phyloP scores from a whole-genome alignment of 208 protist genomes.

The Acanthamoeba lenticulata region DNA sequence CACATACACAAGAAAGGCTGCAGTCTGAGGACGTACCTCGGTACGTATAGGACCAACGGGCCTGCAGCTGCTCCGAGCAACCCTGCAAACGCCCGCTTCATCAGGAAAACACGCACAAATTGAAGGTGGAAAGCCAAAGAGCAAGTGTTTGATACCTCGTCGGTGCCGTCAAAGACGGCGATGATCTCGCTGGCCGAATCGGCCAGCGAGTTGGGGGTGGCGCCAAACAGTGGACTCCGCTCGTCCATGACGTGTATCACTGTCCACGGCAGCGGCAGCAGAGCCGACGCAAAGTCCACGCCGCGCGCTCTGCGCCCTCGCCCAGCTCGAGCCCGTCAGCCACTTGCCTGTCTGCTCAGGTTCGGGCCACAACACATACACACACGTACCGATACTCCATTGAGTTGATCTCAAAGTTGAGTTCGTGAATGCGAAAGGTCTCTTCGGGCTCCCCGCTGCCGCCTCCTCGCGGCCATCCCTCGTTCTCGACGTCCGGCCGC shows the following conservation, averaged over 20 bases:
- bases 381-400: not conserved
- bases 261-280: conserved; percentile 47
- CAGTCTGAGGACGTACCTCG: not conserved
- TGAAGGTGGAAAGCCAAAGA: not conserved
- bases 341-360: too few species aligned
- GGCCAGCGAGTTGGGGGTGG: not conserved
- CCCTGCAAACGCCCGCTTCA: not conserved
- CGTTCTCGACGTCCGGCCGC: not conserved
- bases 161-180: conserved; percentile 47
- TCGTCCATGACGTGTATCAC: conserved; percentile 62
- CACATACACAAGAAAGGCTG: too few species aligned
- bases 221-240: conserved; percentile 47
- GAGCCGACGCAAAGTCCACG: conserved; percentile 17
- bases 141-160: not conserved
- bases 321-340: not conserved
- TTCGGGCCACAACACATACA: not conserved
- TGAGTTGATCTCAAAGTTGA: conserved; percentile 58
- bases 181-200: conserved; percentile 53
- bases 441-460: not conserved
- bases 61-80: conserved; percentile 46
- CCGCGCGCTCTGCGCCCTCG: not conserved
- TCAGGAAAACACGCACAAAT: not conserved
- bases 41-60: conserved; percentile 55
- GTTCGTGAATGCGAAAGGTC: conserved; percentile 49
- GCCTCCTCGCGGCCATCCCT: not conserved